These are phyloP conservation scores for Pseudogymnoascus sp. DNA, from an alignment of 2,329 filamentous ascomycete species.

Conservation along the genomic window DNA sequence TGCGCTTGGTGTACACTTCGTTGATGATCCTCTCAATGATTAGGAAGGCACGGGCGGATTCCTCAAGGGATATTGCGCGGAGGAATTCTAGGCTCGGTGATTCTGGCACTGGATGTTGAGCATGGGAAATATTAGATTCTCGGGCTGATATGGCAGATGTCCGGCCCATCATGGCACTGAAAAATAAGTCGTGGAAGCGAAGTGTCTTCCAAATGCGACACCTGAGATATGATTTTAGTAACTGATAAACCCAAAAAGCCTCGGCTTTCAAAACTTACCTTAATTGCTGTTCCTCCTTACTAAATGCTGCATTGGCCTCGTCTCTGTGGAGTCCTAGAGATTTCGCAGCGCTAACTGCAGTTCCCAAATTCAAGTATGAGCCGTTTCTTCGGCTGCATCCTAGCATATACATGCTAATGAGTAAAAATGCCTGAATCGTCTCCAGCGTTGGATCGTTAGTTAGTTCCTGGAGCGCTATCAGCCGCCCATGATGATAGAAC, in stretches of 20 bases:
- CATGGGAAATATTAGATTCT: not conserved
- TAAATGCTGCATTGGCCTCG: constrained; percentile 9
- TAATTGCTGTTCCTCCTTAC: constrained; percentile 5
- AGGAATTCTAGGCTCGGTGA: not conserved
- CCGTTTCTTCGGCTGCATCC: constrained; percentile 32
- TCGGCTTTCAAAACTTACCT: constrained; percentile 3
- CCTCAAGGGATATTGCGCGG: not conserved
- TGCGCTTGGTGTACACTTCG: constrained; percentile 4
- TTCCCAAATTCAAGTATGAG: constrained; percentile 35
- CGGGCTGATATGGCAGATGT: constrained; percentile 4
- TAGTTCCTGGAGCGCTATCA: constrained; percentile 28
- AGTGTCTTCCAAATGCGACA: constrained; percentile 17
- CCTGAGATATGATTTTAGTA: not conserved
- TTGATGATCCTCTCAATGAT: constrained; percentile 2
- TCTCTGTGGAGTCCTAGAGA: constrained; percentile 29
- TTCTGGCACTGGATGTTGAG: not conserved
- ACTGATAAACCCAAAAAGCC: not conserved
- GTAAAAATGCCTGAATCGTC: constrained; percentile 30
- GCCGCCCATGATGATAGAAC: constrained; percentile 33
- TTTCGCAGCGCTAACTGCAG: constrained; percentile 34
- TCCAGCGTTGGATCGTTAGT: constrained; percentile 33
- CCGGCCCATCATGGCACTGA: constrained; percentile 16
- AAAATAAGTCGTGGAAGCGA: constrained; percentile 14
- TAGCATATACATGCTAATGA: constrained; percentile 35
- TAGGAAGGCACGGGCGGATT: constrained; percentile 5